Conservation (phyloP, 176 grass and related monocot species). For the Rhipidocladum racemiflorum region DNA sequence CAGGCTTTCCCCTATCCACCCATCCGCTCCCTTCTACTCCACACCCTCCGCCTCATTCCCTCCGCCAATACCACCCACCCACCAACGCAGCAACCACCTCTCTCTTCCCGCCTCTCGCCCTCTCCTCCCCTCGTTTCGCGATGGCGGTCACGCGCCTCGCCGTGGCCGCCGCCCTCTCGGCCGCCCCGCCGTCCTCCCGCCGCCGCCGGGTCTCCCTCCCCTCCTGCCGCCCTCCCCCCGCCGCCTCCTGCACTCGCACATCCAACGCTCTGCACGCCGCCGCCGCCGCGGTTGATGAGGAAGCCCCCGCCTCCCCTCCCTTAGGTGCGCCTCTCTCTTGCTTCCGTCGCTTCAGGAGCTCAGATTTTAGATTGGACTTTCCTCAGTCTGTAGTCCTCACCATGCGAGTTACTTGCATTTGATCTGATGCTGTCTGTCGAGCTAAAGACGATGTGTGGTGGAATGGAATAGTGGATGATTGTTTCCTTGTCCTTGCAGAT, state of each 20-base stretch:
- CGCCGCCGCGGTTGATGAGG: slow-evolving; percentile 38
- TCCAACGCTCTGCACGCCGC: slow-evolving; percentile 28
- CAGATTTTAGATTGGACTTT: background rate
- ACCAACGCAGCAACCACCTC: slow-evolving; percentile 4
- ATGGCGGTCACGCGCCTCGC: slow-evolving; percentile 60
- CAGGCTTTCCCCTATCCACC: background rate
- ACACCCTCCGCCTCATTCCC: slow-evolving; percentile 16
- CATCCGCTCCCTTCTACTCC: background rate
- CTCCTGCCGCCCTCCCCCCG: slow-evolving; percentile 19
- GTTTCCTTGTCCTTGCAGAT: slow-evolving; percentile 33
- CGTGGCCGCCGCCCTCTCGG: slow-evolving; percentile 42
- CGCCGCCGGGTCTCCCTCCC: background rate
- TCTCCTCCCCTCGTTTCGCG: background rate
- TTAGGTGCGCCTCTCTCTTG: slow-evolving; percentile 16
- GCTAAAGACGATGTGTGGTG: background rate
- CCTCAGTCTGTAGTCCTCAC: background rate
- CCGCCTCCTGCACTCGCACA: background rate
- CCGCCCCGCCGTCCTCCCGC: slow-evolving; percentile 37
- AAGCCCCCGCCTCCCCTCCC: slow-evolving; percentile 10
- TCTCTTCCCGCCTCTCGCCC: background rate
- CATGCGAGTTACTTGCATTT: background rate
- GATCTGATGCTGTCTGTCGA: background rate
- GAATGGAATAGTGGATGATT: background rate
- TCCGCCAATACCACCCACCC: background rate
- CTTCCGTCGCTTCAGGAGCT: background rate